Base-by-base conservation (phyloP, 164 flowering plant genomes). In the Kalanchoe fedtschenkoi region DNA sequence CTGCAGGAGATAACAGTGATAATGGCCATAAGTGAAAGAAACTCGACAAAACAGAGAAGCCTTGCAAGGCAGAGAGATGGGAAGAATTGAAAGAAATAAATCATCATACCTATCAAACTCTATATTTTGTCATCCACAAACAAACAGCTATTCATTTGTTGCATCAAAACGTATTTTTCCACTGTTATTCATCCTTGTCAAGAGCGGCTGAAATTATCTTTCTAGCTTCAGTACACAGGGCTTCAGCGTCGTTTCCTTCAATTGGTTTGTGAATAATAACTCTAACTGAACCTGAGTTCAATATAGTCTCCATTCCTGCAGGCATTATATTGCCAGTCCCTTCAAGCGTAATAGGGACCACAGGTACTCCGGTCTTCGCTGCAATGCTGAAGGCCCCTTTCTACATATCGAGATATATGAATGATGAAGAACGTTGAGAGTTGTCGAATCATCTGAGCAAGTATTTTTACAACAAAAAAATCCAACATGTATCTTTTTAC, bases 301-400 rank as follows among this genome's bases (percentile, higher is more conserved):
- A 6, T 19, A 70, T 69, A 38, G 74, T 71, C 78, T 93, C 99
- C 81, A 35, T 77, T 68, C 97, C 99, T 6, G 83, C 43, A 67
- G 97, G 96, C 99, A 90, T 93, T 62, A 93, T 81, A 34, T 79
- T 76, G 13, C 99, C 99, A 39, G 99, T 91, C 69, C 97, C 99
- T n/a, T 79, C 66, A 11, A 93, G 77, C 34, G 91, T 80, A 41
- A 93, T 88, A 15, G 99, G 97, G n/a, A 93, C 85, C 7, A 93
- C 92, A 0, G 96, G 86, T 29, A 75, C 97, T 68, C 83, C 75
- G n/a, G 86, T 80, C 74, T 85, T 90, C 61, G 86, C 83, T 11
- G 97, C 97, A 60, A 91, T 70, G 56, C 81, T 85, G 73, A 93
- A 93, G 64, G 99, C 99, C 60, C 99, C 99, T 83, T 87, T 93